These are phyloP conservation scores for Plasmodium reichenowi DNA, from an alignment of 169 alveolate species.

Conservation along the genomic window DNA sequence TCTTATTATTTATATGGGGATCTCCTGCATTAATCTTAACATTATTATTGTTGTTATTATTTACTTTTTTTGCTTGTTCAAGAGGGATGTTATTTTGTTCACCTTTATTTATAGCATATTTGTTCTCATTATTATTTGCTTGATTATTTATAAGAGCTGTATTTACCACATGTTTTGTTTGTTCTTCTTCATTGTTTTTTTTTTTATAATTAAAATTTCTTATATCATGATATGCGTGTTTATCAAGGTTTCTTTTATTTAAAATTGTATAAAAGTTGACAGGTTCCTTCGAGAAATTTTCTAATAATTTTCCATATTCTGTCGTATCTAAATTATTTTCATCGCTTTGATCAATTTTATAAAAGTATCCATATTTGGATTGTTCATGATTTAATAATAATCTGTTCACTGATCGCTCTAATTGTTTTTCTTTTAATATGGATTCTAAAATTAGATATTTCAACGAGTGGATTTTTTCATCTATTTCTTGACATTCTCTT, in stretches of 20 bases:
- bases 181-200: slow-evolving; percentile 13
- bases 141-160: not conserved
- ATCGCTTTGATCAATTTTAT: slow-evolving; percentile 59
- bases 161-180: not conserved
- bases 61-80: too few relatives aligned
- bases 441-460: slow-evolving; percentile 60
- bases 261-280: slow-evolving; percentile 52
- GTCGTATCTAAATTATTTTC: slow-evolving; percentile 63
- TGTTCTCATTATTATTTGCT: slow-evolving; percentile 5
- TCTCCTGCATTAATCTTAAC: too few relatives aligned
- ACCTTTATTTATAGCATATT: too few relatives aligned
- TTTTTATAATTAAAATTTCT: slow-evolving; percentile 68
- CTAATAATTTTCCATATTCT: slow-evolving; percentile 67
- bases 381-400: slow-evolving; percentile 59
- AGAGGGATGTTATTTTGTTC: not conserved
- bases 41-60: too few relatives aligned
- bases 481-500: slow-evolving; percentile 69
- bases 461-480: slow-evolving; percentile 45
- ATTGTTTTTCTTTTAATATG: slow-evolving; percentile 65
- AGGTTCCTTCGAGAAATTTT: slow-evolving; percentile 68
- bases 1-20: too few relatives aligned
- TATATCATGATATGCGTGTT: slow-evolving; percentile 69
- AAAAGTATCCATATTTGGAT: slow-evolving; percentile 67
- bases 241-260: slow-evolving; percentile 65
- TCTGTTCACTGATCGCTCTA: slow-evolving; percentile 69